These are phyloP conservation scores for Leccinum aurantiacum DNA, from an alignment of 768 basidiomycete species.

Conservation along the genomic window DNA sequence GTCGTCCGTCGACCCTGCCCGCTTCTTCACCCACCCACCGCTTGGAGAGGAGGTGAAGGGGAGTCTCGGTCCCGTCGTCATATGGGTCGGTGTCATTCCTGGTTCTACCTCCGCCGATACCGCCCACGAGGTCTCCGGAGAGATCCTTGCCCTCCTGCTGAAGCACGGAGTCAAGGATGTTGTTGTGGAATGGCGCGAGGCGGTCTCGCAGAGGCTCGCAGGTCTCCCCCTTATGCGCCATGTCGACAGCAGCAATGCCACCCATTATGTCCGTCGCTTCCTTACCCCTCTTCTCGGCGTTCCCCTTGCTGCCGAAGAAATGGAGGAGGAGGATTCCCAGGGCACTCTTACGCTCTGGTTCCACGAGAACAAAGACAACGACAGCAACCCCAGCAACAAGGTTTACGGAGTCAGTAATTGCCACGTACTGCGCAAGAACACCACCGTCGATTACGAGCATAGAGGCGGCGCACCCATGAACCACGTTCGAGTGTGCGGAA, in stretches of 20 bases:
- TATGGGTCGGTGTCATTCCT: neutral
- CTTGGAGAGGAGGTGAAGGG: neutral
- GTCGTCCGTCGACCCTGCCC: neutral
- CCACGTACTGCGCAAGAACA: neutral
- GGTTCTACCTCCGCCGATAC: neutral
- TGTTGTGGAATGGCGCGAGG: neutral
- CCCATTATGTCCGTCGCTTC: neutral
- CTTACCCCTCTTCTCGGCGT: neutral
- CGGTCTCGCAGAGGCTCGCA: neutral
- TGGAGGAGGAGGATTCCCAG: neutral
- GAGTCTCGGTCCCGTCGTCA: neutral
- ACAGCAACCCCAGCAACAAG: neutral
- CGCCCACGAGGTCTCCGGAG: neutral
- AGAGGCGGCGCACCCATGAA: neutral
- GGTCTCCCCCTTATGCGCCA: neutral
- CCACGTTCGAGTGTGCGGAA: neutral
- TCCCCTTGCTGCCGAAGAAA: too few species aligned
- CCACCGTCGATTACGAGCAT: neutral
- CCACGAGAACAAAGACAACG: neutral
- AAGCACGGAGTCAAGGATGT: neutral
- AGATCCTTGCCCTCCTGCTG: neutral
- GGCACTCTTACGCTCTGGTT: neutral
- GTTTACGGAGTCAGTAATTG: neutral
- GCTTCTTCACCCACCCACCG: neutral
- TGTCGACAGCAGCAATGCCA: neutral